Conservation (phyloP, 331 rosid genomes). For the Malus hybrid region DNA sequence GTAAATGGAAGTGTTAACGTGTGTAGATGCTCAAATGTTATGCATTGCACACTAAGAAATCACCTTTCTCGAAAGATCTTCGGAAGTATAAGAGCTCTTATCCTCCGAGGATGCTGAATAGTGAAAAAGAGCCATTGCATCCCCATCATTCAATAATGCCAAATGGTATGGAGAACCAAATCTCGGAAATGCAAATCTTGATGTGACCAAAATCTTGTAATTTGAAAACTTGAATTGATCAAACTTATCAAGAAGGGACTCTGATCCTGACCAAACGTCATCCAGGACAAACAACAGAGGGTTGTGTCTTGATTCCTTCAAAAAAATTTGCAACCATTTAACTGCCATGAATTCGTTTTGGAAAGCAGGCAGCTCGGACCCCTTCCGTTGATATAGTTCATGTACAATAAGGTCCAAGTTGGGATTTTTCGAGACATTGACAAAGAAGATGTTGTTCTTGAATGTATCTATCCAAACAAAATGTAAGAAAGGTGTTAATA, state of each 20-base stretch:
- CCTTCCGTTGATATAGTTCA: no score
- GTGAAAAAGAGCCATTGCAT: conserved; percentile 35
- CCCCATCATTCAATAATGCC: background rate
- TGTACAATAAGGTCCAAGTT: no score
- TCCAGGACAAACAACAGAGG: conserved; percentile 52
- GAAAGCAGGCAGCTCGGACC: no score
- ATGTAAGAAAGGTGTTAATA: conserved; percentile 6
- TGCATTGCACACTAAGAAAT: no score
- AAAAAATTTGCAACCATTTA: conserved; percentile 12
- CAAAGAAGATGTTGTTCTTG: background rate
- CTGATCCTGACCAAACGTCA: conserved; percentile 50
- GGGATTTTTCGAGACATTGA: no score
- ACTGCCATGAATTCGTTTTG: conserved; percentile 30
- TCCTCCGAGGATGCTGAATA: conserved; percentile 28
- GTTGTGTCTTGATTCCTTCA: conserved; percentile 13
- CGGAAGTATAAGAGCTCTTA: background rate
- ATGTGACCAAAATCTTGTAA: conserved; percentile 56
- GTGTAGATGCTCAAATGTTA: no score
- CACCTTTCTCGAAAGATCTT: no score
- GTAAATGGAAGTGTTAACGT: no score
- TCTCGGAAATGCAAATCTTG: conserved; percentile 32
- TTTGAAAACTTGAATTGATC: background rate
- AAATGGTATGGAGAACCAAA: conserved; percentile 6
- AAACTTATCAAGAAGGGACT: conserved; percentile 36
- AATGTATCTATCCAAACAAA: conserved; percentile 36